Percentiles rank a stretch among this genome's conserved stretches.
Conservation (phyloP, 306 rosid species). For the Cucumis hystrix region DNA sequence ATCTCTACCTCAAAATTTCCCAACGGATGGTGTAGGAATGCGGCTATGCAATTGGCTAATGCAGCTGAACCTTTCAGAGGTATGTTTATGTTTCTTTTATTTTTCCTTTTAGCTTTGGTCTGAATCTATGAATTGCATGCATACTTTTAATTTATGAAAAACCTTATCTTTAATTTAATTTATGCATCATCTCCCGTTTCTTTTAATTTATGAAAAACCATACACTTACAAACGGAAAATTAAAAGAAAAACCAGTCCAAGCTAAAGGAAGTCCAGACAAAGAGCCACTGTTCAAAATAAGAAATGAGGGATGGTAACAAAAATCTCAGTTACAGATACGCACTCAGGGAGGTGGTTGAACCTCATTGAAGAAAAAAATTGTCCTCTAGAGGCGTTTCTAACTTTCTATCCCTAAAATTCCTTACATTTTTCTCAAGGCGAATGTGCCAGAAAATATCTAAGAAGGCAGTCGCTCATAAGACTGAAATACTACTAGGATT, state of each 20-base stretch:
- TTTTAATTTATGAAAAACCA: not conserved
- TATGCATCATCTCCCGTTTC: not conserved
- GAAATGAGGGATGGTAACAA: not conserved
- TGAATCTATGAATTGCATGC: not conserved
- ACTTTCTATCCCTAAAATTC: not conserved
- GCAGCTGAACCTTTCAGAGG: slow-evolving; percentile 47
- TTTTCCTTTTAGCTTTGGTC: not conserved
- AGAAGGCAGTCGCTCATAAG: not conserved
- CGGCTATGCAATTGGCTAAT: slow-evolving; percentile 59
- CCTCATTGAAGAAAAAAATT: not conserved
- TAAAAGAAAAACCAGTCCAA: not conserved
- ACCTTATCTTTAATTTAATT: not conserved
- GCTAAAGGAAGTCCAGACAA: not conserved
- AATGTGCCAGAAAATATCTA: not conserved
- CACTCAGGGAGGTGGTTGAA: not conserved
- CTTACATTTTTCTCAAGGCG: not conserved
- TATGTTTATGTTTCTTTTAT: slow-evolving; percentile 26
- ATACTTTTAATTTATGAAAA: not conserved
- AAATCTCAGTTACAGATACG: not conserved
- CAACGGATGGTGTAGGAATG: slow-evolving; percentile 58
- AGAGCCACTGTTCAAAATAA: not conserved
- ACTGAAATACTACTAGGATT: not conserved
- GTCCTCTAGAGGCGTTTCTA: not conserved
- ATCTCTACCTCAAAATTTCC: slow-evolving; percentile 43
- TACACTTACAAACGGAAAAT: not conserved